Percentiles rank a stretch among this genome's conserved stretches.
Conservation (phyloP, 2,329 filamentous ascomycete genomes). For the Magnaporthiopsis rhizophila region DNA sequence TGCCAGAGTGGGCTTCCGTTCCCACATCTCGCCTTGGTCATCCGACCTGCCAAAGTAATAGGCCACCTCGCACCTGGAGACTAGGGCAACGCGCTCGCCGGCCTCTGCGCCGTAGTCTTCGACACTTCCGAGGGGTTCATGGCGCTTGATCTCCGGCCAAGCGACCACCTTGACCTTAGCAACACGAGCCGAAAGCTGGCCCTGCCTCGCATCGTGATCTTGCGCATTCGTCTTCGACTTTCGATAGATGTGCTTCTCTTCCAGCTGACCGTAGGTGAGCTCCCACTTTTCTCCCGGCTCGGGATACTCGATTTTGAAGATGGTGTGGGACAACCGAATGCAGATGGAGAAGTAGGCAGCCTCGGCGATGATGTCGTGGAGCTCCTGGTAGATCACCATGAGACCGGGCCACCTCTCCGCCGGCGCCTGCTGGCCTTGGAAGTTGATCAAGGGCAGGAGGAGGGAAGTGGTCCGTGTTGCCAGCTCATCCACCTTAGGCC, state of each 20-base stretch:
- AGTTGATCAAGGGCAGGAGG: constrained; percentile 27
- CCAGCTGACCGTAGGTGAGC: constrained; percentile 16
- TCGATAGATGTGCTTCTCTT: constrained; percentile 14
- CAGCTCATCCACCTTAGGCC: constrained; percentile 26
- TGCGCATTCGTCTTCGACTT: constrained; percentile 11
- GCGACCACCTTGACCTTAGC: constrained; percentile 24
- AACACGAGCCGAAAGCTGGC: constrained; percentile 8
- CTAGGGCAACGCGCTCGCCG: constrained; percentile 15
- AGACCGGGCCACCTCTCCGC: constrained; percentile 12
- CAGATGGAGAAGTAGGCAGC: constrained; percentile 23
- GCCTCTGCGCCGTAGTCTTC: constrained; percentile 3
- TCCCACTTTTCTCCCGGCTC: constrained; percentile 19
- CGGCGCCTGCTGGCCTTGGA: constrained; percentile 18
- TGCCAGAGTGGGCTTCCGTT: constrained; percentile 13
- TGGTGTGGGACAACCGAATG: constrained; percentile 20
- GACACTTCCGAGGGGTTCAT: constrained; percentile 14
- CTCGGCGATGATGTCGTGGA: constrained; percentile 24
- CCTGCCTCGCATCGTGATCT: constrained; percentile 10
- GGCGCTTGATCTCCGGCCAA: constrained; percentile 23
- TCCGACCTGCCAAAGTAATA: constrained; percentile 22
- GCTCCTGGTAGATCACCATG: constrained; percentile 20
- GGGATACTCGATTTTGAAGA: constrained; percentile 23
- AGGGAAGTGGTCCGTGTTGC: constrained; percentile 23
- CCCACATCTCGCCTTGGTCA: constrained; percentile 8
- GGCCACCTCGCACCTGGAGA: constrained; percentile 19